A percentile compares a stretch with the other conserved stretches of the same genome.
phyloP scores from a whole-genome alignment of 2,329 filamentous ascomycete genomes.

The Neonectria punicea region DNA sequence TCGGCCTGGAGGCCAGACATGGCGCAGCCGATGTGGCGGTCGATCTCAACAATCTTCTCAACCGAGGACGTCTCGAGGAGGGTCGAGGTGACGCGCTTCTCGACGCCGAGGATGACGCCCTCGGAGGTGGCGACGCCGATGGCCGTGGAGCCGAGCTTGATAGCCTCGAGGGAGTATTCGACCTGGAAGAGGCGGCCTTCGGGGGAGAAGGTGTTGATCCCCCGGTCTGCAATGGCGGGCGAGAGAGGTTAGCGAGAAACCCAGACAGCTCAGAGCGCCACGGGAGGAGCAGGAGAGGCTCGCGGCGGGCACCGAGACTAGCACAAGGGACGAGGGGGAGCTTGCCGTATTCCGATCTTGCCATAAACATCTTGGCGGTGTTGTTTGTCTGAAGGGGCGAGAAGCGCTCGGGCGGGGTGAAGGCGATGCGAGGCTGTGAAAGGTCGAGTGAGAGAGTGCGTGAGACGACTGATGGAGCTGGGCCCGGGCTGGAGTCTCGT shows the following conservation, averaged over 20 bases:
- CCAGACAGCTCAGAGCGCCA: background rate
- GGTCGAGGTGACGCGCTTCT: slow-evolving; percentile 98
- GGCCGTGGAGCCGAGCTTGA: slow-evolving; percentile 98
- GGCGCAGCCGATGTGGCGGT: slow-evolving; percentile 97
- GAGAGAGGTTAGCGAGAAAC: slow-evolving; percentile 31
- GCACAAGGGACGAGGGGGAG: slow-evolving; percentile 39
- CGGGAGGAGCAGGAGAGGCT: slow-evolving; percentile 25
- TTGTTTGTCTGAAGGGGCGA: slow-evolving; percentile 29
- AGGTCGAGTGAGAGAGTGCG: background rate
- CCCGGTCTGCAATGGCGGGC: slow-evolving; percentile 75
- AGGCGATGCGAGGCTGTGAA: slow-evolving; percentile 9
- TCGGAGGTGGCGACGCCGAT: slow-evolving; percentile 97
- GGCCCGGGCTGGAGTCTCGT: background rate
- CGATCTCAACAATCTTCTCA: slow-evolving; percentile 99
- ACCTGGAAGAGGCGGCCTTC: slow-evolving; percentile 99
- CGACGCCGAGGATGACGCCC: slow-evolving; percentile 95
- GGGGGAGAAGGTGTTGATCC: slow-evolving; percentile 99
- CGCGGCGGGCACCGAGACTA: slow-evolving; percentile 39
- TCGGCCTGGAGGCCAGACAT: slow-evolving; percentile 99
- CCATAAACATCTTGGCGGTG: slow-evolving; percentile 92
- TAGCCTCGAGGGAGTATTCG: slow-evolving; percentile 99
- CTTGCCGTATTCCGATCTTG: slow-evolving; percentile 99
- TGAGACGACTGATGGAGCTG: slow-evolving; percentile 5
- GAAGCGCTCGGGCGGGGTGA: slow-evolving; percentile 7
- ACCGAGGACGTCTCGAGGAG: slow-evolving; percentile 97